These are phyloP conservation scores for Camelina laxa DNA, from an alignment of 345 rosid species.

Conservation along the genomic window DNA sequence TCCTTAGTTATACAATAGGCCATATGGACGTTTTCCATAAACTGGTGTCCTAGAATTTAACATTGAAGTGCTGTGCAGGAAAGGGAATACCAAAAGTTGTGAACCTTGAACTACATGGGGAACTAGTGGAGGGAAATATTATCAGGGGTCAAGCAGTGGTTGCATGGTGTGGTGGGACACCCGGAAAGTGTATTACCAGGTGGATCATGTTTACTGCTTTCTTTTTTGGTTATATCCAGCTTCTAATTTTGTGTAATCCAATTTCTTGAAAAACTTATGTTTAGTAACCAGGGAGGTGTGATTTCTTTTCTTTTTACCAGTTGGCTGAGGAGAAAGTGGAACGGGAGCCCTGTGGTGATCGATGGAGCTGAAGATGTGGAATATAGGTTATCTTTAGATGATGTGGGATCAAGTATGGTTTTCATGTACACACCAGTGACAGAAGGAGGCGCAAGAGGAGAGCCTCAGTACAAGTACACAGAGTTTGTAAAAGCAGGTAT, in stretches of 20 bases:
- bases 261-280: slow-evolving; percentile 16
- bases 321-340: slow-evolving; percentile 97
- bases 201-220: slow-evolving; percentile 37
- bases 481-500: slow-evolving; percentile 95
- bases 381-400: slow-evolving; percentile 76
- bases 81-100: slow-evolving; percentile 92
- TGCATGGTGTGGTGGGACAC: slow-evolving; percentile 99
- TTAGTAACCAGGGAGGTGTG: slow-evolving; percentile 29
- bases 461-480: slow-evolving; percentile 91
- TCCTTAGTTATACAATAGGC: slow-evolving; percentile 22
- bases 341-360: slow-evolving; percentile 87
- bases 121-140: slow-evolving; percentile 79
- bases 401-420: slow-evolving; percentile 91
- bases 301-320: slow-evolving; percentile 47
- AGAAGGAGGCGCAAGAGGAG: slow-evolving; percentile 94
- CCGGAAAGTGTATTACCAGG: slow-evolving; percentile 96
- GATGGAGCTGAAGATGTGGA: slow-evolving; percentile 91
- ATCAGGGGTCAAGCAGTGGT: slow-evolving; percentile 76
- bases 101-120: slow-evolving; percentile 84
- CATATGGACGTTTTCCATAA: slow-evolving; percentile 27
- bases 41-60: slow-evolving; percentile 29
- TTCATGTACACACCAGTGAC: slow-evolving; percentile 98
- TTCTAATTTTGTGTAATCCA: background rate
- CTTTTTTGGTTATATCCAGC: slow-evolving; percentile 24
- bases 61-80: slow-evolving; percentile 52